Conservation (phyloP, 1,284 basidiomycete genomes). For the Tylopilus orsonianus region DNA sequence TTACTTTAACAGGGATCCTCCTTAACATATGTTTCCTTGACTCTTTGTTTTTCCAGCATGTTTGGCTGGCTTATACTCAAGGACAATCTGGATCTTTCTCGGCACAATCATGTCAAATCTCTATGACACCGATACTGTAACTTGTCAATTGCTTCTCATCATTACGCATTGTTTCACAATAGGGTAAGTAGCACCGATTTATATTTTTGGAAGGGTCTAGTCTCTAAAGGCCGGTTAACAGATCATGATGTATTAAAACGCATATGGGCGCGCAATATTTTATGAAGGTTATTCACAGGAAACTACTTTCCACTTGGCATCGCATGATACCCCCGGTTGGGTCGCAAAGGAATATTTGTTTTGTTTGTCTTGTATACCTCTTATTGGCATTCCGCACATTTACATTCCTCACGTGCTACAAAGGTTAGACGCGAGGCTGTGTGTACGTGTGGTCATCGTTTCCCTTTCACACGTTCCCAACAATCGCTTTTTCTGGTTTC, state of each 20-base stretch:
- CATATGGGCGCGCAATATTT: not conserved
- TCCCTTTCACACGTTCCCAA: too few relatives aligned
- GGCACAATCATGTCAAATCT: not conserved
- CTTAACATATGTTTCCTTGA: constrained; percentile 11
- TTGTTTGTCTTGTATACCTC: not conserved
- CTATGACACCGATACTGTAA: not conserved
- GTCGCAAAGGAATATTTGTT: not conserved
- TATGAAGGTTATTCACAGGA: too few relatives aligned
- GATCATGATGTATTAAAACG: not conserved
- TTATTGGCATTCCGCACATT: not conserved
- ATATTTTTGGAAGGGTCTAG: not conserved
- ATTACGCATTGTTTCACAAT: not conserved
- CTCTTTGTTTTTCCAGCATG: constrained; percentile 24
- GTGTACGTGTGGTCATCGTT: too few relatives aligned
- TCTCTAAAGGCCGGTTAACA: not conserved
- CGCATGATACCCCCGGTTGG: not conserved
- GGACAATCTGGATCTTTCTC: constrained; percentile 10
- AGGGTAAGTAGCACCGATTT: not conserved
- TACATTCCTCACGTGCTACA: not conserved
- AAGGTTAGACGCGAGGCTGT: too few relatives aligned
- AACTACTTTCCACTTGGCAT: not conserved
- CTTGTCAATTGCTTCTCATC: not conserved
- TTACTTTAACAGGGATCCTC: constrained; percentile 3
- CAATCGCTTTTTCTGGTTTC: not conserved
- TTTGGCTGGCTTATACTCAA: constrained; percentile 27